Evolutionary conservation across 805 yeast species (phyloP).

Genomic region (Barnettozyma siamensis): DNA sequence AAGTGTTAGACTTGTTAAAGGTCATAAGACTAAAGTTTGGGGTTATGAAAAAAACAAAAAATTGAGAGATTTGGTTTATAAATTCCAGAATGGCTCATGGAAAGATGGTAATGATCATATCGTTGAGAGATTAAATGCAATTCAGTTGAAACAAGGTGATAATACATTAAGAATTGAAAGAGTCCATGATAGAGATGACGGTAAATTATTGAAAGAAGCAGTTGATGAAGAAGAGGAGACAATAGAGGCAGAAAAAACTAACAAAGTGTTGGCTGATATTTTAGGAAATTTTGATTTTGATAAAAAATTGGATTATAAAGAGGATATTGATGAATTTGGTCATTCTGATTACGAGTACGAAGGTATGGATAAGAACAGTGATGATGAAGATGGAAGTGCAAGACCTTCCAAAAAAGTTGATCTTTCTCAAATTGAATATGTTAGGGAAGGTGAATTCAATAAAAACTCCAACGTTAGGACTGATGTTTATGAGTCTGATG

Average conservation of each 20-base stretch:
- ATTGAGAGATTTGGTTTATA: slow-evolving; percentile 55
- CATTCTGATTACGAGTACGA: slow-evolving; percentile 43
- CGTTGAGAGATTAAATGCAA: slow-evolving; percentile 47
- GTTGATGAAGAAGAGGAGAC: slow-evolving; percentile 32
- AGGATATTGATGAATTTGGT: slow-evolving; percentile 35
- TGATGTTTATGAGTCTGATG: slow-evolving; percentile 17
- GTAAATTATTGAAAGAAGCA: slow-evolving; percentile 16
- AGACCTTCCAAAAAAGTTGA: slow-evolving; percentile 1
- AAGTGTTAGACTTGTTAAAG: slow-evolving; percentile 46
- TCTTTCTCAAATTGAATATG: slow-evolving; percentile 23
- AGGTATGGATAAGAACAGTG: slow-evolving; percentile 29
- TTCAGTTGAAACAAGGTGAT: slow-evolving; percentile 14
- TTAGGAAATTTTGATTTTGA: slow-evolving; percentile 47
- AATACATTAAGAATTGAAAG: slow-evolving; percentile 14
- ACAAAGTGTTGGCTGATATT: slow-evolving; percentile 42
- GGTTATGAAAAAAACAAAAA: slow-evolving; percentile 71
- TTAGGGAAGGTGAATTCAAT: slow-evolving; percentile 24
- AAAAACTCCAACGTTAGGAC: slow-evolving; percentile 1
- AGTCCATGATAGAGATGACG: slow-evolving; percentile 14
- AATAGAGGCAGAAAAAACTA: slow-evolving; percentile 40
- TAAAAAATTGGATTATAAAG: slow-evolving; percentile 39
- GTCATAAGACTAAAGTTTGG: slow-evolving; percentile 82
- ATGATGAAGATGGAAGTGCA: slow-evolving; percentile 28
- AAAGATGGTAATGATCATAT: slow-evolving; percentile 73
- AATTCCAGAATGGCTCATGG: slow-evolving; percentile 67